These are phyloP conservation scores for Xylaria sp. DNA, from an alignment of 2,329 filamentous ascomycete species.

Conservation along the genomic window DNA sequence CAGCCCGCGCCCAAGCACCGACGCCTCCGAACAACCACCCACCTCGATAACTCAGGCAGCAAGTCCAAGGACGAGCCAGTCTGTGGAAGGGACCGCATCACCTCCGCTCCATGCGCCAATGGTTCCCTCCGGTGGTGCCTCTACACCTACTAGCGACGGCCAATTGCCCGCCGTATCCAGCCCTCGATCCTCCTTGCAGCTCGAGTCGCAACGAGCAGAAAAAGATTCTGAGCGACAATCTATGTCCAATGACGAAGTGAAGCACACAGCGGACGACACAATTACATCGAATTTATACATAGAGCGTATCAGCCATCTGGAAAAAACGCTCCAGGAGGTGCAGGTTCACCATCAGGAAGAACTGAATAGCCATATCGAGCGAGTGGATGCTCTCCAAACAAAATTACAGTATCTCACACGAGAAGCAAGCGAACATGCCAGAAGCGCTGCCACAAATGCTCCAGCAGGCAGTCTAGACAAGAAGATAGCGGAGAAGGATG, in stretches of 20 bases:
- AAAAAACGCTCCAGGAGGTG: conserved; percentile 50
- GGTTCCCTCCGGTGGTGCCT: not conserved
- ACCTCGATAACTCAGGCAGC: conserved; percentile 23
- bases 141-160: conserved; percentile 9
- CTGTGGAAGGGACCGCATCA: conserved; percentile 38
- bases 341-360: conserved; percentile 79
- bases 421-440: conserved; percentile 80
- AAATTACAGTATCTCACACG: conserved; percentile 90
- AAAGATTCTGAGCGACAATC: conserved; percentile 8
- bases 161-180: conserved; percentile 23
- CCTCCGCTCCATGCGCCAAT: not conserved
- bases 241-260: not conserved
- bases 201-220: conserved; percentile 27
- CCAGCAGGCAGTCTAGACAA: conserved; percentile 75
- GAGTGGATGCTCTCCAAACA: conserved; percentile 89
- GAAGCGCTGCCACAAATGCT: conserved; percentile 71
- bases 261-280: conserved; percentile 15
- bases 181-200: conserved; percentile 36
- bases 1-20: conserved; percentile 57
- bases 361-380: conserved; percentile 82
- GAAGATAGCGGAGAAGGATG: conserved; percentile 87
- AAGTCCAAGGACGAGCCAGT: conserved; percentile 37
- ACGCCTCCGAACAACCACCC: conserved; percentile 43
- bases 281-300: conserved; percentile 52
- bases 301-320: conserved; percentile 52